phyloP scores from a whole-genome alignment of 805 yeast species.

The Pichia manshurica region DNA sequence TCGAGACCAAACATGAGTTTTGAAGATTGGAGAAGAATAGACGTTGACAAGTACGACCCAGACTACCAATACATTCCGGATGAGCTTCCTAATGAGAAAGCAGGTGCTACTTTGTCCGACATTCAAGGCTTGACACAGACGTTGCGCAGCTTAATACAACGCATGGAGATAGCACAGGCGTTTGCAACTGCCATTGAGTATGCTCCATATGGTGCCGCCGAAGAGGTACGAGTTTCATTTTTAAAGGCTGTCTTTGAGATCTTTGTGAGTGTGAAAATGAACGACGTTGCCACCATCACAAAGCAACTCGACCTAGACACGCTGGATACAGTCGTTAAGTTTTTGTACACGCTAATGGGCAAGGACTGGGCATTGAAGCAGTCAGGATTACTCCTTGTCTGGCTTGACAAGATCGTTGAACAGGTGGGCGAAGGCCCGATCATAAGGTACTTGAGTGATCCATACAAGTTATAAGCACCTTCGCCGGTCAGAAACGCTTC shows the following conservation, averaged over 20 bases:
- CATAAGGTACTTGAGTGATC: conserved; percentile 78
- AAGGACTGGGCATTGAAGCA: conserved; percentile 72
- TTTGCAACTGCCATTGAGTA: conserved; percentile 54
- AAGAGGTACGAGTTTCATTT: conserved; percentile 46
- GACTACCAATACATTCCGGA: conserved; percentile 45
- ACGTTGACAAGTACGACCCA: conserved; percentile 85
- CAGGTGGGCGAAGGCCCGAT: conserved; percentile 84
- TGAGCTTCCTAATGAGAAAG: conserved; percentile 30
- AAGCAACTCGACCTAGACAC: conserved; percentile 55
- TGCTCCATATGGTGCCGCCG: conserved; percentile 82
- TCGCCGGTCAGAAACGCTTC: neutral
- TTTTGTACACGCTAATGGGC: conserved; percentile 81
- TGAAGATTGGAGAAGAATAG: conserved; percentile 91
- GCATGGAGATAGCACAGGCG: conserved; percentile 70
- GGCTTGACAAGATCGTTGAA: conserved; percentile 90
- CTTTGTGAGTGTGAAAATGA: conserved; percentile 58
- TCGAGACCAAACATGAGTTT: too few species aligned
- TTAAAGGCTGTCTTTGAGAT: conserved; percentile 60
- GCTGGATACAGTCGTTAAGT: conserved; percentile 74
- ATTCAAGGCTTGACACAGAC: conserved; percentile 49
- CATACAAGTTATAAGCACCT: conserved; percentile 10
- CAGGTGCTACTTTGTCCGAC: conserved; percentile 46
- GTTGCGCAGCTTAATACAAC: conserved; percentile 56
- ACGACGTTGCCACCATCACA: conserved; percentile 62
- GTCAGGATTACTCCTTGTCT: conserved; percentile 78